Percentiles rank a stretch among this genome's conserved stretches.
These are phyloP conservation scores for Solanum tarapatanum DNA, from an alignment of 257 asterid genomes.

Conservation along the genomic window DNA sequence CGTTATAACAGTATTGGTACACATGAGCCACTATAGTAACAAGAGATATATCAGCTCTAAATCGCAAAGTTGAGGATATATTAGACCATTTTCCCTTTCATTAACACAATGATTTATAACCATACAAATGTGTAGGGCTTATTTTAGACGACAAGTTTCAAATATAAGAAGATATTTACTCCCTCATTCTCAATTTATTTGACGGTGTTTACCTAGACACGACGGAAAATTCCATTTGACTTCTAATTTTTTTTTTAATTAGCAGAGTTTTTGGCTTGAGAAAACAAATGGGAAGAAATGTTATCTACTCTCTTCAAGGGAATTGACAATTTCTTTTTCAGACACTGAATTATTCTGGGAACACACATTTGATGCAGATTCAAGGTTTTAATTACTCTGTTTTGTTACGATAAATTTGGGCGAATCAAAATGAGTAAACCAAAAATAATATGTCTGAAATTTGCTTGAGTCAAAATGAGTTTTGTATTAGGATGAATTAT, in stretches of 20 bases:
- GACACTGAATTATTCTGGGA: background rate
- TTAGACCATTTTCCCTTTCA: background rate
- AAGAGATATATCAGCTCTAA: background rate
- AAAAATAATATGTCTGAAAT: too few species aligned
- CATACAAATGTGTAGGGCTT: background rate
- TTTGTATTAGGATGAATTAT: background rate
- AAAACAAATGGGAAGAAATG: conserved; percentile 1
- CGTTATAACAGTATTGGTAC: too few species aligned
- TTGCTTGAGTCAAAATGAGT: background rate
- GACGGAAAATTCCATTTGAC: background rate
- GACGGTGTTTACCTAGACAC: background rate
- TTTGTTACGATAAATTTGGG: background rate
- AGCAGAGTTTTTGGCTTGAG: background rate
- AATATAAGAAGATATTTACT: background rate
- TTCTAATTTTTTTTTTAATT: too few species aligned
- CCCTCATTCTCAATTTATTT: background rate
- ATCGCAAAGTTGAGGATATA: background rate
- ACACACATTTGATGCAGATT: background rate
- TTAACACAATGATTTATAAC: background rate
- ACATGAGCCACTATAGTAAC: background rate
- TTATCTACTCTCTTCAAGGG: background rate
- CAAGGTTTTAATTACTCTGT: background rate
- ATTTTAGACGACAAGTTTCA: too few species aligned
- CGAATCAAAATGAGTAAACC: background rate
- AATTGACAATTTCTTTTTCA: background rate